Evolutionary conservation across 2,329 filamentous ascomycete genomes (phyloP), one percentile per base, ranked within the genome.

Genomic region (Penicillium freii): DNA sequence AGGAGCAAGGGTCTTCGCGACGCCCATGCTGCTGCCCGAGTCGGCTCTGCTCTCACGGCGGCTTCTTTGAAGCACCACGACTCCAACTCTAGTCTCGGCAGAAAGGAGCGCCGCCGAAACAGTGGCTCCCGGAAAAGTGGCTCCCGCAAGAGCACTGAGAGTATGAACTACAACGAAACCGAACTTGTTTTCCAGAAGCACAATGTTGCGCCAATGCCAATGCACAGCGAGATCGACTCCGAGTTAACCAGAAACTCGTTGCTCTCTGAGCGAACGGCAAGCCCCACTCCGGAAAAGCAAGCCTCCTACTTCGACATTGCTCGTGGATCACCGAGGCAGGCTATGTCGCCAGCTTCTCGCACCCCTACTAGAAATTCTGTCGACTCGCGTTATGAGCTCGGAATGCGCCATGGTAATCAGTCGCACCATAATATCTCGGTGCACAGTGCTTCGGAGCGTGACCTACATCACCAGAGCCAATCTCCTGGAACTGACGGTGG

Each of bases 171-270:
- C 36, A 73, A 83, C 29, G 84, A 86, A 57, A 84, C 78, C 3
- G 83, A 84, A 53, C 77, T 82, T 38, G 71, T 77, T 19, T 80
- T 80, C 63, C 69, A 83, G 58, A 79, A 73, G 62, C 81, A 85
- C 51, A 79, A 86, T 48, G 84, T 90, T 15, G 88, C 92, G 7
- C 90, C 90, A 6, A 91, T 97, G 88, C 93, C 93, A 3, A 82
- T 96, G 61, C 88, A 89, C 74, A 96, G 92, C 74, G 90, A 91
- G 55, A 84, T 96, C 56, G 85, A 89, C 42, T 96, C 93, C 0
- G 92, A 97, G 51, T 75, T 97, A 54, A 97, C 93, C 0, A 84
- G 93, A 65, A 89, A 89, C 17, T 97, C 93, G 0, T 90, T 97
- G 53, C 77, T 94, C 19, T 94, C 92, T 5, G 89, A 90, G 31